Evolutionary conservation across 495 filamentous ascomycete genomes (phyloP).

Genomic region (Penicillium coprophilum): DNA sequence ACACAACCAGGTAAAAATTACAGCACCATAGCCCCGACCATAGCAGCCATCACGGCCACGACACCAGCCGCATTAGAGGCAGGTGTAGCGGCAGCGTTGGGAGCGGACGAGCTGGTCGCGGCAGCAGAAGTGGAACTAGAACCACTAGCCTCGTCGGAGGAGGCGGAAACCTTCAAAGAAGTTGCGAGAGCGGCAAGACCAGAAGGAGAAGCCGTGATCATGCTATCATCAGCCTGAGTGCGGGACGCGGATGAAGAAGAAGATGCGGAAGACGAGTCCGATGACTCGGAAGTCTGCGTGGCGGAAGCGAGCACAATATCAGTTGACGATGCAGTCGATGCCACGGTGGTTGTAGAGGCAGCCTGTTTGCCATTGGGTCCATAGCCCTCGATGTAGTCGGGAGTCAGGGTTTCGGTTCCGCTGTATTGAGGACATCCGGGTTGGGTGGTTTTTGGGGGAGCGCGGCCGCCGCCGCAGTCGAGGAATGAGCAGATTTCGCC

Average conservation of each 20-base stretch:
- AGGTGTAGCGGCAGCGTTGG: constrained; percentile 13
- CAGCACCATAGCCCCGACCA: constrained; percentile 29
- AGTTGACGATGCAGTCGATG: constrained; percentile 14
- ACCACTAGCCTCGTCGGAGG: constrained; percentile 14
- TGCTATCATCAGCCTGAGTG: constrained; percentile 2
- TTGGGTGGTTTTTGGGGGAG: constrained; percentile 58
- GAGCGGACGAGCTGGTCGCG: constrained; percentile 8
- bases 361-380: constrained; percentile 28
- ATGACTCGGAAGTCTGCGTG: constrained; percentile 3
- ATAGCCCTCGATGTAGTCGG: constrained; percentile 48
- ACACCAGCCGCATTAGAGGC: constrained; percentile 15
- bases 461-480: constrained; percentile 65
- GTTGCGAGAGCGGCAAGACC: neutral
- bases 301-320: neutral
- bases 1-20: constrained; percentile 4
- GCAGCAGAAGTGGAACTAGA: constrained; percentile 18
- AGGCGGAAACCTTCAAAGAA: too few relatives aligned
- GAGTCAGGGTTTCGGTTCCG: constrained; percentile 54
- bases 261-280: constrained; percentile 11
- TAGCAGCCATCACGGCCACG: constrained; percentile 29
- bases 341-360: constrained; percentile 19
- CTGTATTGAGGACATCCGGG: constrained; percentile 59
- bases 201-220: constrained; percentile 21
- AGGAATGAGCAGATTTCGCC: constrained; percentile 61
- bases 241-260: constrained; percentile 19